Evolutionary conservation across 202 grass and related monocot genomes (phyloP).

Genomic region (Digitaria exilis): DNA sequence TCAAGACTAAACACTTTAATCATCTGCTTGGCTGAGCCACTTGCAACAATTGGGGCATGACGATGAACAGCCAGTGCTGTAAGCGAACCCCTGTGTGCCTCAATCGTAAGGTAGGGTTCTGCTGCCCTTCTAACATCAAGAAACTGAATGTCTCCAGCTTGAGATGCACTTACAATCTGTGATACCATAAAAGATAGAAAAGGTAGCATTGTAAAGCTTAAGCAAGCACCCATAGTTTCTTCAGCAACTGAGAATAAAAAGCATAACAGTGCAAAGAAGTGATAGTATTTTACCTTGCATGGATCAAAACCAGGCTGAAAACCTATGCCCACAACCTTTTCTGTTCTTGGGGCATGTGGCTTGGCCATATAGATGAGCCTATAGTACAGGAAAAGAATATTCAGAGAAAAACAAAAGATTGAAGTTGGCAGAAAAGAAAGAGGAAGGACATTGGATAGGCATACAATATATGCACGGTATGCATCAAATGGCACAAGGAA

Average conservation of each 20-base stretch:
- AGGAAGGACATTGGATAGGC: background rate
- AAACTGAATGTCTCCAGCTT: slow-evolving; percentile 92
- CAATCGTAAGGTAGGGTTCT: slow-evolving; percentile 77
- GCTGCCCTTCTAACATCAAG: slow-evolving; percentile 72
- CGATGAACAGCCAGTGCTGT: slow-evolving; percentile 84
- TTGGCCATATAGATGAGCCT: slow-evolving; percentile 67
- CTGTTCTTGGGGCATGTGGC: slow-evolving; percentile 83
- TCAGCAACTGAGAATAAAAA: slow-evolving; percentile 7
- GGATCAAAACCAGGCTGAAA: slow-evolving; percentile 93
- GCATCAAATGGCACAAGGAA: no score
- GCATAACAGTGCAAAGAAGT: background rate
- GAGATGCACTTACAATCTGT: slow-evolving; percentile 92
- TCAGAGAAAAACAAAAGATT: slow-evolving; percentile 3
- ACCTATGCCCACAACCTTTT: slow-evolving; percentile 89
- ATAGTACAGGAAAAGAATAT: slow-evolving; percentile 35
- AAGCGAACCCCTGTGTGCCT: slow-evolving; percentile 92
- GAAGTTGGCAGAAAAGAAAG: background rate
- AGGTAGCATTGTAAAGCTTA: slow-evolving; percentile 34
- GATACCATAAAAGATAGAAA: slow-evolving; percentile 27
- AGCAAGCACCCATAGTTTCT: background rate
- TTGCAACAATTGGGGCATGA: slow-evolving; percentile 91
- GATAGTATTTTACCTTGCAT: slow-evolving; percentile 64
- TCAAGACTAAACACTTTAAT: slow-evolving; percentile 92
- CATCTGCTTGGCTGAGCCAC: slow-evolving; percentile 94
- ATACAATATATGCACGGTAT: no score